These are phyloP conservation scores for Candida argentea DNA, from an alignment of 805 yeast species.

Conservation along the genomic window DNA sequence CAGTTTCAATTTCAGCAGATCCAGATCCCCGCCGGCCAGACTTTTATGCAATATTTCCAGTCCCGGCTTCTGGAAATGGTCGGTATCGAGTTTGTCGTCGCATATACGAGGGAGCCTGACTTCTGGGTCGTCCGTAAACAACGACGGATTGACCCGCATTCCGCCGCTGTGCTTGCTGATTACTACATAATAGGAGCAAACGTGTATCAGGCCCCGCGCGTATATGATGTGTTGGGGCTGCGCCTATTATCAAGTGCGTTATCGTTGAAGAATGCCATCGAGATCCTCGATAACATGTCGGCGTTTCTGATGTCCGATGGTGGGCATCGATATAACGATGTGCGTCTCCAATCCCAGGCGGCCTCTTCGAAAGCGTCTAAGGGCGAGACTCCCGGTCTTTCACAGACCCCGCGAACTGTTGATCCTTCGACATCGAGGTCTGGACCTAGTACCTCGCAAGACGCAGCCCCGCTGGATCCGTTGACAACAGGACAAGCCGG, in stretches of 20 bases:
- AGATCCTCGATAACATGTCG: slow-evolving; percentile 22
- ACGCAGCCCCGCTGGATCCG: slow-evolving; percentile 4
- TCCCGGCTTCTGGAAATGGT: slow-evolving; percentile 63
- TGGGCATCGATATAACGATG: slow-evolving; percentile 18
- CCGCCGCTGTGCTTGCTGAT: slow-evolving; percentile 51
- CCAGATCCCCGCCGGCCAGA: slow-evolving; percentile 18
- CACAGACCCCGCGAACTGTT: slow-evolving; percentile 11
- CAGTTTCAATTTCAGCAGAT: slow-evolving; percentile 73
- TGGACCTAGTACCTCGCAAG: slow-evolving; percentile 5
- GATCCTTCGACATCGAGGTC: slow-evolving; percentile 6
- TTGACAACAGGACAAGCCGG: slow-evolving; percentile 2
- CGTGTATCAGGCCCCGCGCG: slow-evolving; percentile 80
- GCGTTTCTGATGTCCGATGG: slow-evolving; percentile 24
- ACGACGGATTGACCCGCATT: slow-evolving; percentile 43
- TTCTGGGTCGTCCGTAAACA: slow-evolving; percentile 89
- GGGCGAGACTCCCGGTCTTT: slow-evolving; percentile 4
- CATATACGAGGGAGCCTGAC: slow-evolving; percentile 75
- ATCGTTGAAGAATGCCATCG: slow-evolving; percentile 24
- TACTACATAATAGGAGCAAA: slow-evolving; percentile 88
- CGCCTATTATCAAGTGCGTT: slow-evolving; percentile 39
- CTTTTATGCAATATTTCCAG: slow-evolving; percentile 30
- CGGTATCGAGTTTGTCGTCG: slow-evolving; percentile 79
- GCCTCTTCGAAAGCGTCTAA: slow-evolving; percentile 2
- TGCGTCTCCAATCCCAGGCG: slow-evolving; percentile 5
- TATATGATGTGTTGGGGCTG: slow-evolving; percentile 62